phyloP scores from a whole-genome alignment of 177 flowering plant genomes.

The Vitis hybrid region DNA sequence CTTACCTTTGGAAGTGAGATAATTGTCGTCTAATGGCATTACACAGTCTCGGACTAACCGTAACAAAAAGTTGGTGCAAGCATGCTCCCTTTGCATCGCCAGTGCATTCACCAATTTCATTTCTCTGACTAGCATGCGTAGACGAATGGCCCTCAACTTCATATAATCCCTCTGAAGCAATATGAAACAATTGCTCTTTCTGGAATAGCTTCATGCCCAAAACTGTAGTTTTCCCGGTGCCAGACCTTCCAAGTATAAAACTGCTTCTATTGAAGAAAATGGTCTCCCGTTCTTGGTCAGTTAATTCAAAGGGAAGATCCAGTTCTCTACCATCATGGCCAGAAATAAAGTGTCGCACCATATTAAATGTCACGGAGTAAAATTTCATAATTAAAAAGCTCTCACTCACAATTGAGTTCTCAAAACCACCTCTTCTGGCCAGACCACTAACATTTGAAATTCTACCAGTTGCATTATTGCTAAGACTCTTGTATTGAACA shows the following conservation, averaged over 20 bases:
- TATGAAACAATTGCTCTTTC: constrained; percentile 13
- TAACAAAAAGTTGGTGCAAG: not conserved
- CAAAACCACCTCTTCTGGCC: too few species aligned
- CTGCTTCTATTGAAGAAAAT: constrained; percentile 15
- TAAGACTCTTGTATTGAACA: too few species aligned
- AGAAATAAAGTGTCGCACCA: constrained; percentile 46
- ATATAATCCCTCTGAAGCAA: constrained; percentile 5
- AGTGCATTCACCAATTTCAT: not conserved
- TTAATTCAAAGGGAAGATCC: constrained; percentile 42
- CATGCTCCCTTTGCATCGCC: too few species aligned
- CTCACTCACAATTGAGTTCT: too few species aligned
- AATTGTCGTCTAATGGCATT: too few species aligned
- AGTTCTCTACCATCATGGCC: constrained; percentile 42
- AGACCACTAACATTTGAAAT: too few species aligned
- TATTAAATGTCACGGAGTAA: constrained; percentile 47
- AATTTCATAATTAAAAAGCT: constrained; percentile 39
- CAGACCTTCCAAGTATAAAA: constrained; percentile 21
- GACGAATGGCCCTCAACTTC: not conserved
- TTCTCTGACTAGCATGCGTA: not conserved
- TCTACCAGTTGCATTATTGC: too few species aligned
- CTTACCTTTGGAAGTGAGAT: too few species aligned
- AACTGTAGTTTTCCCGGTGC: constrained; percentile 17
- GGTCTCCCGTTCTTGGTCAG: constrained; percentile 4
- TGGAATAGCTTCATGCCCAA: constrained; percentile 12
- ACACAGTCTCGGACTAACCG: too few species aligned